These are phyloP conservation scores for Meripilus lineatus DNA, from an alignment of 1,284 basidiomycete species.

Conservation along the genomic window DNA sequence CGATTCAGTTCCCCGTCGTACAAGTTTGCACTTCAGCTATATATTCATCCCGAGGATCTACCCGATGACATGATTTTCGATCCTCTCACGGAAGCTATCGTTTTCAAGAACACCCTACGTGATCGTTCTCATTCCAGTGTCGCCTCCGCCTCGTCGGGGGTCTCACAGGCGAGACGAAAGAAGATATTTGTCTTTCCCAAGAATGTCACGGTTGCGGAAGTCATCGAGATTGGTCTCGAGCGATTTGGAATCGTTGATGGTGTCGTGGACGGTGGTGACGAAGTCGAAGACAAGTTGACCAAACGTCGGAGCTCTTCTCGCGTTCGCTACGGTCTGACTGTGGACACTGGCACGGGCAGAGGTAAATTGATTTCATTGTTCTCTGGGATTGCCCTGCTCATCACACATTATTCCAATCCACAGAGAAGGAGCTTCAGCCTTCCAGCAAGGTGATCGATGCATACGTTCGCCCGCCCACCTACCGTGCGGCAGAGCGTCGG, in stretches of 20 bases:
- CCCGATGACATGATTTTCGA: slow-evolving; percentile 94
- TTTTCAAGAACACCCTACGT: slow-evolving; percentile 68
- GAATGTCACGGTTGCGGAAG: slow-evolving; percentile 94
- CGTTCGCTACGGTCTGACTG: slow-evolving; percentile 77
- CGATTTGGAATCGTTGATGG: slow-evolving; percentile 92
- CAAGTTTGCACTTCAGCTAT: slow-evolving; percentile 81
- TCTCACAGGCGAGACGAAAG: slow-evolving; percentile 57
- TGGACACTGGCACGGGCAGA: slow-evolving; percentile 47
- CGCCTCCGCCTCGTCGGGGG: slow-evolving; percentile 35
- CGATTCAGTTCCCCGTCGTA: slow-evolving; percentile 76
- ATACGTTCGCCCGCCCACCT: slow-evolving; percentile 71
- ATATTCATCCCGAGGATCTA: slow-evolving; percentile 85
- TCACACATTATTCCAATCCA: slow-evolving; percentile 5
- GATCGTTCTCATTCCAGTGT: slow-evolving; percentile 41
- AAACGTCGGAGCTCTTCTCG: slow-evolving; percentile 75
- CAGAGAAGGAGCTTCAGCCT: slow-evolving; percentile 74
- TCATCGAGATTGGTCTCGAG: slow-evolving; percentile 89
- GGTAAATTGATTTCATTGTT: slow-evolving; percentile 40
- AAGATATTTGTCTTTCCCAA: slow-evolving; percentile 87
- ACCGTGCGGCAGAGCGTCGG: slow-evolving; percentile 58
- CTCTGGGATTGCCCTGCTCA: slow-evolving; percentile 21
- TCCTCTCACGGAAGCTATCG: slow-evolving; percentile 84
- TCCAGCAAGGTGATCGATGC: slow-evolving; percentile 84
- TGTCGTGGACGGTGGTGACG: slow-evolving; percentile 96
- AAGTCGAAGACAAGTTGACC: slow-evolving; percentile 87